Conservation (phyloP, 805 yeast genomes). For the Kazachstania bromeliacearum region DNA sequence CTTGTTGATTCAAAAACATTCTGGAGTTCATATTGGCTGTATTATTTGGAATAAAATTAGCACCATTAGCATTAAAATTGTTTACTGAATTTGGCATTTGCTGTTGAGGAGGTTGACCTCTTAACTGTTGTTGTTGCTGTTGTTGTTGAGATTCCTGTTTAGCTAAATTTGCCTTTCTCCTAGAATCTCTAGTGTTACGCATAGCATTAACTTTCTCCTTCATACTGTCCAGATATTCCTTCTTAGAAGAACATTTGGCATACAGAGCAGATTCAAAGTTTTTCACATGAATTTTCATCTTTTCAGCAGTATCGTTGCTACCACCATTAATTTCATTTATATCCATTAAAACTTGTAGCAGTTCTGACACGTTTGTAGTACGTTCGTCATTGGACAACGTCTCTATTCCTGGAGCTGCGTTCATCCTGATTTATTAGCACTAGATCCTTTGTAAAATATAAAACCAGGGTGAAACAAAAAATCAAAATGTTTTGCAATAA, state of each 20-base stretch:
- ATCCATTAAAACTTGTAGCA: slow-evolving; percentile 28
- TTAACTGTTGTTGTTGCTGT: slow-evolving; percentile 24
- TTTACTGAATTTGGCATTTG: slow-evolving; percentile 1
- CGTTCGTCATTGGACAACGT: slow-evolving; percentile 25
- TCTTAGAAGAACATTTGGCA: slow-evolving; percentile 44
- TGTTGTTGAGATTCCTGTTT: slow-evolving; percentile 1
- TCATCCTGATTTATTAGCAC: no score
- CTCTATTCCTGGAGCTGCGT: slow-evolving; percentile 12
- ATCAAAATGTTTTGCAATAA: no score
- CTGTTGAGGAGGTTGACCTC: slow-evolving; percentile 18
- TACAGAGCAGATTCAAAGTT: slow-evolving; percentile 63
- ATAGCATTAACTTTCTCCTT: slow-evolving; percentile 36
- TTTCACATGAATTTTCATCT: slow-evolving; percentile 48
- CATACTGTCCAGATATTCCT: slow-evolving; percentile 45
- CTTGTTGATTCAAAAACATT: slow-evolving; percentile 38
- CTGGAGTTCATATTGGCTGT: slow-evolving; percentile 29
- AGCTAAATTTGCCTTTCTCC: slow-evolving; percentile 14
- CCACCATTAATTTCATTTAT: slow-evolving; percentile 31
- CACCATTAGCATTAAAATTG: slow-evolving; percentile 20
- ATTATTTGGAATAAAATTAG: slow-evolving; percentile 9
- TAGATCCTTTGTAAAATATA: no score
- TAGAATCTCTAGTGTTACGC: slow-evolving; percentile 28
- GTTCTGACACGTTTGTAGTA: slow-evolving; percentile 26
- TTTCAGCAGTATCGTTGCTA: slow-evolving; percentile 30
- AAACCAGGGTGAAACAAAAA: no score